phyloP scores from a whole-genome alignment of 345 rosid genomes.

The Theobroma cacao region DNA sequence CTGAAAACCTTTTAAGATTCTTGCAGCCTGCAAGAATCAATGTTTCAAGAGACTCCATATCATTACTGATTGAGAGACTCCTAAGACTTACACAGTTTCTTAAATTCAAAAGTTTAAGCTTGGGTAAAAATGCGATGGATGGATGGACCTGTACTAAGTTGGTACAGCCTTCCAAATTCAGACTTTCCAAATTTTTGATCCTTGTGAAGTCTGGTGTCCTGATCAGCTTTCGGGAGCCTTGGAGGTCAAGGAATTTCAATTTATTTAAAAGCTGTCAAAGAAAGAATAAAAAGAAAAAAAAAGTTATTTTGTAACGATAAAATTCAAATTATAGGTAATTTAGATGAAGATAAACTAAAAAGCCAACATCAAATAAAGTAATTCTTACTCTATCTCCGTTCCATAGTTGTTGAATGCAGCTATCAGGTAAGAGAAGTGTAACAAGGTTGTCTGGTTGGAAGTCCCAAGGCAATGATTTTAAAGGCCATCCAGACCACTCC shows the following conservation, averaged over 20 bases:
- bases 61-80: conserved; percentile 24
- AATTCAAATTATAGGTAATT: background rate
- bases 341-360: background rate
- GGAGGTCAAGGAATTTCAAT: conserved; percentile 16
- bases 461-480: conserved; percentile 27
- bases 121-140: no score
- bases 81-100: conserved; percentile 19
- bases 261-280: background rate
- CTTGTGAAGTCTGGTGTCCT: conserved; percentile 29
- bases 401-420: conserved; percentile 34
- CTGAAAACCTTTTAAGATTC: no score
- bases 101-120: conserved; percentile 22
- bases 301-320: no score
- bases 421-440: conserved; percentile 24
- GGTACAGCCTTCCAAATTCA: no score
- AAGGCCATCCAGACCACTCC: conserved; percentile 37
- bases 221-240: conserved; percentile 15
- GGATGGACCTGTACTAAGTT: no score
- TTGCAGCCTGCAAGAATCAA: conserved; percentile 29
- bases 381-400: conserved; percentile 19
- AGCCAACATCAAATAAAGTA: background rate
- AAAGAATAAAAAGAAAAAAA: no score
- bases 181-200: no score
- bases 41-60: conserved; percentile 25
- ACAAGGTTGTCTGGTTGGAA: conserved; percentile 28